A percentile compares a stretch with the other conserved stretches of the same genome.
Evolutionary conservation across 2,329 filamentous ascomycete species (phyloP).

Genomic region (Penicillium decumbens): DNA sequence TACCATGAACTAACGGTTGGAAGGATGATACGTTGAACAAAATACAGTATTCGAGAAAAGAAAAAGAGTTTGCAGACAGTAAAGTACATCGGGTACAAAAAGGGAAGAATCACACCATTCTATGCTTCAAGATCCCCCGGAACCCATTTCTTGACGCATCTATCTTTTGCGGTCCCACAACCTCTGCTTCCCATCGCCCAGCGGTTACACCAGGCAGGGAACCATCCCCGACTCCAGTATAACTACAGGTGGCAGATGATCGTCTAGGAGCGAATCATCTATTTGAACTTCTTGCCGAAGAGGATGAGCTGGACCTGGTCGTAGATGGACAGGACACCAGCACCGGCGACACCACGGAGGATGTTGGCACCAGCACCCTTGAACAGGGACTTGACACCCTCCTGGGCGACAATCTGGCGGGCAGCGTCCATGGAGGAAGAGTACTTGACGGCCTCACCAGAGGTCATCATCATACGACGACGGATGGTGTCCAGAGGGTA

Average conservation of each 20-base stretch:
- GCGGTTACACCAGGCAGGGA: constrained; percentile 26
- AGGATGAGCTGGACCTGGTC: constrained; percentile 98
- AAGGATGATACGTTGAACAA: constrained; percentile 9
- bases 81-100: constrained; percentile 48
- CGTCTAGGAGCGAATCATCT: constrained; percentile 26
- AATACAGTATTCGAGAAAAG: constrained; percentile 32
- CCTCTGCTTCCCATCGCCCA: constrained; percentile 26
- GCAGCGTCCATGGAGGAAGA: constrained; percentile 91
- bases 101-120: constrained; percentile 41
- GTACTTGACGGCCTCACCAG: constrained; percentile 97
- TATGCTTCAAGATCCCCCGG: constrained; percentile 43
- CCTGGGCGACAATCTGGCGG: constrained; percentile 91
- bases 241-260: constrained; percentile 19
- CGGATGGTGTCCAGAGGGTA: constrained; percentile 99
- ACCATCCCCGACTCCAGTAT: constrained; percentile 26
- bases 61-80: constrained; percentile 45
- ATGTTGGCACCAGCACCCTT: constrained; percentile 99
- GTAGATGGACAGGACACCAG: constrained; percentile 99
- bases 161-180: constrained; percentile 42
- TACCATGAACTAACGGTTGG: not conserved
- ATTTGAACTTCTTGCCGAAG: constrained; percentile 99
- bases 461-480: constrained; percentile 99
- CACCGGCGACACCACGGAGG: constrained; percentile 99
- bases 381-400: constrained; percentile 99
- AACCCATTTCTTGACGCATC: constrained; percentile 40